Evolutionary conservation across 331 rosid genomes (phyloP), one percentile per base, ranked within the genome.

Genomic region (Acacia concinna): DNA sequence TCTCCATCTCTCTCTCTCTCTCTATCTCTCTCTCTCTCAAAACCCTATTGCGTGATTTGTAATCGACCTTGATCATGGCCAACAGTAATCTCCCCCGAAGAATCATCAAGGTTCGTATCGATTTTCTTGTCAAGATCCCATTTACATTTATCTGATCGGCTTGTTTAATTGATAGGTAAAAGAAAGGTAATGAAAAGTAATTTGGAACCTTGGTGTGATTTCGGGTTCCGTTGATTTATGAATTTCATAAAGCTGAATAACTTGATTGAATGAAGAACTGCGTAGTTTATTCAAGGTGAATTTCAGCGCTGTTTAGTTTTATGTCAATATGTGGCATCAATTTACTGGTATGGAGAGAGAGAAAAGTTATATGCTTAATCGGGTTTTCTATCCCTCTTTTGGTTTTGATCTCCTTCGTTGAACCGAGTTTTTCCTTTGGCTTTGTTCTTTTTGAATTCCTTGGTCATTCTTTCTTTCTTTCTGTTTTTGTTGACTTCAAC

Each of bases 31-130:
- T 52, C 25, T 40, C 68, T 75, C 69, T 66, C 71, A 75, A 81
- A 87, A 82, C 93, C 94, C 88, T 81, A 76, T 85, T 74, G 84
- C 85, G 82, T 84, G 77, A 70, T 80, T 77, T 84, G 82, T 84
- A 90, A 89, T 88, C 89, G 84, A 80, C 85, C 86, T 32, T 35
- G 64, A 68, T 20, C 49, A 94, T 94, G 98, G 98, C 98, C 18
- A 94, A 90, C 88, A 92, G 97, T 81, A 92, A 90, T 84, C 98
- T 94, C 79, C 98, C 98, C 78, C 88, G 93, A 68, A 87, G 98
- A 81, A 94, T 94, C 80, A 94, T 94, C 87, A 94, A 94, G 98
- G 98, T 94, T 54, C 43, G 81, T 68, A 25, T 27, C 49, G 54
- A 73, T 74, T 81, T 65, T 18, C 62, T 68, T 13, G 28, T 78